phyloP scores from a whole-genome alignment of 1,284 basidiomycete species.

The Cutaneotrichosporon sp. region DNA sequence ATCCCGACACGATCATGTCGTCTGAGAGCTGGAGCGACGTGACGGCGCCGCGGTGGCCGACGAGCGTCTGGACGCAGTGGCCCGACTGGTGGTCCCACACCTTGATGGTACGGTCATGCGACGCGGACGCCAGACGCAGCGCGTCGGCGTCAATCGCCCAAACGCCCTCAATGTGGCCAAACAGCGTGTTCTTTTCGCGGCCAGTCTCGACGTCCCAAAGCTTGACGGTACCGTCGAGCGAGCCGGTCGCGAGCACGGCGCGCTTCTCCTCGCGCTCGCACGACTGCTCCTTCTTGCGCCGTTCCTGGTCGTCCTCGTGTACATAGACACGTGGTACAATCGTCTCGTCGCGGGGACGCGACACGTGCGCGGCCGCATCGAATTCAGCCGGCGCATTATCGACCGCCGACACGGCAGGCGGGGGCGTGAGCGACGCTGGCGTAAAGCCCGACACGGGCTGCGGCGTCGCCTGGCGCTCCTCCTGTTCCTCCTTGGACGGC shows the following conservation, averaged over 20 bases:
- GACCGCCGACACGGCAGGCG: slow-evolving; percentile 37
- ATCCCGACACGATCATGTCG: slow-evolving; percentile 91
- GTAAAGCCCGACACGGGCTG: slow-evolving; percentile 9
- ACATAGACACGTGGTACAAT: slow-evolving; percentile 36
- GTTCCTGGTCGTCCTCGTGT: slow-evolving; percentile 22
- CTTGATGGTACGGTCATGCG: slow-evolving; percentile 56
- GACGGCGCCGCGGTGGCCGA: slow-evolving; percentile 90
- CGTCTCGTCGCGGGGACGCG: slow-evolving; percentile 9
- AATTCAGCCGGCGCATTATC: slow-evolving; percentile 17
- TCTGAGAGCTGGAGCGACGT: slow-evolving; percentile 86
- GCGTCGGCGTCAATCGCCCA: slow-evolving; percentile 94
- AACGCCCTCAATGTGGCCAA: slow-evolving; percentile 88
- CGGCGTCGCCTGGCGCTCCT: slow-evolving; percentile 21
- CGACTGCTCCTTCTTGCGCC: background rate
- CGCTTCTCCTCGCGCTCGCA: slow-evolving; percentile 35
- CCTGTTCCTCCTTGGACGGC: slow-evolving; percentile 25
- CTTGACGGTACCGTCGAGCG: slow-evolving; percentile 93
- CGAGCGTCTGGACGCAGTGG: slow-evolving; percentile 79
- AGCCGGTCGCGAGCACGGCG: slow-evolving; percentile 80
- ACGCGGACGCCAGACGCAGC: slow-evolving; percentile 82
- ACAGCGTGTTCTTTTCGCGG: slow-evolving; percentile 73
- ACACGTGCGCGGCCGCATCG: slow-evolving; percentile 23
- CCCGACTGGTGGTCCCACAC: slow-evolving; percentile 93
- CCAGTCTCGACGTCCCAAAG: slow-evolving; percentile 92
- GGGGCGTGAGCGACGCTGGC: slow-evolving; percentile 8